These are phyloP conservation scores for Rugosomyces carneus DNA, from an alignment of 1,284 basidiomycete species.

Conservation along the genomic window DNA sequence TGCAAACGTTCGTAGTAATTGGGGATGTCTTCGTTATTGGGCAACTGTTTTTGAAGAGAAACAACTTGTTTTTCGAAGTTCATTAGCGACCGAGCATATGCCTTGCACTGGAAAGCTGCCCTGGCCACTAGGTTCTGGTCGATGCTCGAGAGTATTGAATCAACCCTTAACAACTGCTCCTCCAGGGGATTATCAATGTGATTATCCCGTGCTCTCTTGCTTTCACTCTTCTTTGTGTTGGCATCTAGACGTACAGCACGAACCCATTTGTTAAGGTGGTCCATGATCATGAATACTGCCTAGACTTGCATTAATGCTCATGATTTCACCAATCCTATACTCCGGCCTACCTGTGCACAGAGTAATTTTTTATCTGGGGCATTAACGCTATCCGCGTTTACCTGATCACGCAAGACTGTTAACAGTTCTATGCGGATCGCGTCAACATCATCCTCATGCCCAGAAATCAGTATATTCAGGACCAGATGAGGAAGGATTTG, in stretches of 20 bases:
- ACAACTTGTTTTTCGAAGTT: conserved; percentile 86
- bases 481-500: conserved; percentile 91
- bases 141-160: conserved; percentile 78
- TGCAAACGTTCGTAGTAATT: conserved; percentile 89
- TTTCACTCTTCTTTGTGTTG: conserved; percentile 42
- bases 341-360: conserved; percentile 71
- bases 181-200: conserved; percentile 34
- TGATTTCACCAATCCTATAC: background rate
- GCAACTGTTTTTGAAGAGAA: conserved; percentile 39
- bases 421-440: conserved; percentile 76
- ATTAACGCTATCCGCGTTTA: conserved; percentile 52
- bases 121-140: conserved; percentile 88
- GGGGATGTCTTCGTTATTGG: conserved; percentile 53
- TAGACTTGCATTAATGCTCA: conserved; percentile 24
- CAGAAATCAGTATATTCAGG: conserved; percentile 81
- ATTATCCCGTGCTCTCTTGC: conserved; percentile 39
- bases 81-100: conserved; percentile 92
- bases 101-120: conserved; percentile 91
- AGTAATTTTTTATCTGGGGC: conserved; percentile 75
- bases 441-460: conserved; percentile 53
- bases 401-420: conserved; percentile 84
- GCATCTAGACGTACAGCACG: conserved; percentile 60
- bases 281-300: conserved; percentile 92
- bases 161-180: conserved; percentile 62
- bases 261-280: conserved; percentile 92